A percentile compares a stretch with the other conserved stretches of the same genome.
Conservation (phyloP, 1,284 basidiomycete species). For the Thelephora terrestris region DNA sequence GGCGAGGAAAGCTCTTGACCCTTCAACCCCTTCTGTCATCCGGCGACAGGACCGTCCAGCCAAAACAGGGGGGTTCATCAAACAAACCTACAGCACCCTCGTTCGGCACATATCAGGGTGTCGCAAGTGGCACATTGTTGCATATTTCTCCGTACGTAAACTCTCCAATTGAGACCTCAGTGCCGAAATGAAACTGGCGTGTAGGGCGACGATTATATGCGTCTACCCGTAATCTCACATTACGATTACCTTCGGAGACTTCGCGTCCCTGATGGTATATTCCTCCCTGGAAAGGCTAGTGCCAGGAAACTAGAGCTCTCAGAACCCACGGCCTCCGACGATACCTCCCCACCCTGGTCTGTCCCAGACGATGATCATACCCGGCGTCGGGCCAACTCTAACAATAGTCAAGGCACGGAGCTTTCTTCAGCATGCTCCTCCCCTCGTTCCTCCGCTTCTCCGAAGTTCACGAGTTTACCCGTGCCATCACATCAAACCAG, state of each 20-base stretch:
- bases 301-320: slow-evolving; percentile 22
- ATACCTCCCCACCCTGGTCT: slow-evolving; percentile 20
- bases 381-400: slow-evolving; percentile 10
- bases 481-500: slow-evolving; percentile 10
- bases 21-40: slow-evolving; percentile 41
- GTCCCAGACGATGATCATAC: slow-evolving; percentile 8
- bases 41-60: slow-evolving; percentile 62
- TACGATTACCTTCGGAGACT: slow-evolving; percentile 59
- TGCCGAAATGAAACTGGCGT: slow-evolving; percentile 7
- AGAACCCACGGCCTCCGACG: slow-evolving; percentile 17
- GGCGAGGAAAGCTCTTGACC: slow-evolving; percentile 52
- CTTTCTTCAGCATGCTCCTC: slow-evolving; percentile 24
- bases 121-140: slow-evolving; percentile 71
- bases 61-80: slow-evolving; percentile 65
- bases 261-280: slow-evolving; percentile 52
- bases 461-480: slow-evolving; percentile 10
- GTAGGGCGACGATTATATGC: slow-evolving; percentile 56
- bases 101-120: slow-evolving; percentile 47
- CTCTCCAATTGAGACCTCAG: slow-evolving; percentile 4
- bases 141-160: slow-evolving; percentile 58
- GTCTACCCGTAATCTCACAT: slow-evolving; percentile 55
- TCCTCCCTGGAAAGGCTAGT: slow-evolving; percentile 53
- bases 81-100: slow-evolving; percentile 70
- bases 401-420: slow-evolving; percentile 11
- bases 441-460: slow-evolving; percentile 18